phyloP scores from a whole-genome alignment of 148 eudicot species.

The Selenicereus undatus region DNA sequence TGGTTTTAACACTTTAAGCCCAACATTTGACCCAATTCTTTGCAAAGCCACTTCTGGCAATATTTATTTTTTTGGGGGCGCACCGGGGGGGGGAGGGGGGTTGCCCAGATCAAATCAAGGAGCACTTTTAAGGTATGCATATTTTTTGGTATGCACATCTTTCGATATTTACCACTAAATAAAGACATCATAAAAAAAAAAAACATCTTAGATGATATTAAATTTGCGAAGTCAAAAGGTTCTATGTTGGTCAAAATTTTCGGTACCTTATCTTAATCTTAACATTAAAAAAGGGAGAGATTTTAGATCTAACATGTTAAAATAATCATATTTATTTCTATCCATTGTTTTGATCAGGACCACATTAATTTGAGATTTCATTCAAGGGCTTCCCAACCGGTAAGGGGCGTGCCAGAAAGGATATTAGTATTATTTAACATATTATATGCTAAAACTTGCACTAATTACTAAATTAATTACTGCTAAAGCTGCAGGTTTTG shows the following conservation, averaged over 20 bases:
- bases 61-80: no score
- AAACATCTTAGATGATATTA: no score
- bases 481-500: constrained; percentile 2
- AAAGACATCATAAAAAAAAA: no score
- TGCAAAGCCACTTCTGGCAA: no score
- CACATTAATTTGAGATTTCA: not conserved
- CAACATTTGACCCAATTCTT: no score
- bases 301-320: not conserved
- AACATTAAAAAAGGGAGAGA: not conserved
- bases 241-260: not conserved
- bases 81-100: no score
- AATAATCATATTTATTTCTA: not conserved
- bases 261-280: not conserved
- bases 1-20: no score
- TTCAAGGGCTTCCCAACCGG: not conserved
- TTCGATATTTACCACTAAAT: no score
- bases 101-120: no score
- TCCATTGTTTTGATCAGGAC: not conserved
- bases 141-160: no score
- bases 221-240: no score
- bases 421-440: not conserved
- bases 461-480: not conserved
- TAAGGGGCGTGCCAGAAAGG: not conserved
- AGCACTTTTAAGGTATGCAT: no score
- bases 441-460: not conserved